A percentile compares a stretch with the other conserved stretches of the same genome.
Conservation (phyloP, 2,329 filamentous ascomycete genomes). For the Fusarium verrucosum region DNA sequence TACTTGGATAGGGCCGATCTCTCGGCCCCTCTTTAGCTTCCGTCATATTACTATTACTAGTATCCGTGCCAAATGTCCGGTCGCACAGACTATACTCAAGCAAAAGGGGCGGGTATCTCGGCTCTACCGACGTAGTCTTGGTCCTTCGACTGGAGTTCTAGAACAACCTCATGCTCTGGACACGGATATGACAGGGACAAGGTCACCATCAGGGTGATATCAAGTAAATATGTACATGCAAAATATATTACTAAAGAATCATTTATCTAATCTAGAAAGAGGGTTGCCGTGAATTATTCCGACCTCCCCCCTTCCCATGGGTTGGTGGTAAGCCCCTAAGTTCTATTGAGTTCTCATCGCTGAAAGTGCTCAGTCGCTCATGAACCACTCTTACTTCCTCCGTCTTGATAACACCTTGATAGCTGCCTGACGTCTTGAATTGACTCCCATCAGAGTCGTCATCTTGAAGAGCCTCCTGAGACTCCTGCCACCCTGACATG, state of each 20-base stretch:
- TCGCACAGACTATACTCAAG: no score
- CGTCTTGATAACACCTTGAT: conserved; percentile 45
- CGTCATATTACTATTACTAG: no score
- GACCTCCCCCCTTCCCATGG: conserved; percentile 1
- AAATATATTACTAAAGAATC: no score
- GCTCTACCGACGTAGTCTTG: no score
- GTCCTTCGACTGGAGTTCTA: no score
- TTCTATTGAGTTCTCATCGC: conserved; percentile 38
- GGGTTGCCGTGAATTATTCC: neutral
- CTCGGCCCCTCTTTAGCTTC: no score
- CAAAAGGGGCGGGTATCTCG: no score
- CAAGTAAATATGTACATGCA: no score
- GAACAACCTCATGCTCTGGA: no score
- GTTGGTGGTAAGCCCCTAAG: conserved; percentile 22
- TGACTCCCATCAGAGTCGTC: conserved; percentile 32
- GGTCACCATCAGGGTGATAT: accelerated
- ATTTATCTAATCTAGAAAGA: conserved; percentile 3
- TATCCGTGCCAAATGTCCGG: no score
- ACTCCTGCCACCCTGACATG: conserved; percentile 49
- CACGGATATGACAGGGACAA: neutral
- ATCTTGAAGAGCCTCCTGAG: conserved; percentile 46
- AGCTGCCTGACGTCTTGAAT: conserved; percentile 4
- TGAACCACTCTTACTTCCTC: conserved; percentile 44
- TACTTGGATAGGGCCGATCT: neutral
- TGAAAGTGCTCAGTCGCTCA: conserved; percentile 35